These are phyloP conservation scores for Colletotrichum camelliae DNA, from an alignment of 2,329 filamentous ascomycete species.

Conservation along the genomic window DNA sequence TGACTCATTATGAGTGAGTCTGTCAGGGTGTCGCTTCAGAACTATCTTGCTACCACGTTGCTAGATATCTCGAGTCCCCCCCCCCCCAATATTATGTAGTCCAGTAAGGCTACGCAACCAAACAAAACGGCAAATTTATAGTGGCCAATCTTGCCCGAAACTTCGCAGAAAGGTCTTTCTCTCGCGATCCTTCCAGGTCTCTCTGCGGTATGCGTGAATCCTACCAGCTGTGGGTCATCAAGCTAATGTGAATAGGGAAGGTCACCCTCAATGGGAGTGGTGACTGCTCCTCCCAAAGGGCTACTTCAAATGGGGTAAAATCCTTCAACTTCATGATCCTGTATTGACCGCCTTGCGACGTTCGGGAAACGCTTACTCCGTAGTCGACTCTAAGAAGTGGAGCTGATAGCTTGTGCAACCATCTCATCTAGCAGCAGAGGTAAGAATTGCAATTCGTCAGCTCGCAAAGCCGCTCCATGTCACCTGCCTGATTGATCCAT, in stretches of 20 bases:
- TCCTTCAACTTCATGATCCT: neutral
- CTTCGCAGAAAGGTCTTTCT: neutral
- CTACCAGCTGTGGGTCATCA: neutral
- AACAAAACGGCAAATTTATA: neutral
- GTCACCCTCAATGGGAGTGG: neutral
- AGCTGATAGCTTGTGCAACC: neutral
- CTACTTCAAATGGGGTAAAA: neutral
- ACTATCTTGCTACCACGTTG: neutral
- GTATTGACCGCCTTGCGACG: neutral
- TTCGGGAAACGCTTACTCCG: neutral
- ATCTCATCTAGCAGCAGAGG: neutral
- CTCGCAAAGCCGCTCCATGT: neutral
- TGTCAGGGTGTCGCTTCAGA: neutral
- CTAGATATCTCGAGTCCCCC: neutral
- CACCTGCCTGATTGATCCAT: slow-evolving; percentile 12
- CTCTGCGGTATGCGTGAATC: neutral
- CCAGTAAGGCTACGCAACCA: neutral
- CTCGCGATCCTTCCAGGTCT: neutral
- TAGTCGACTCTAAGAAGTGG: neutral
- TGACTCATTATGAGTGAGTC: neutral
- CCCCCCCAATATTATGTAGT: neutral
- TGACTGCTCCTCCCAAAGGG: neutral
- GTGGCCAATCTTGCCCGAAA: too few relatives aligned
- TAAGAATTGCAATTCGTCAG: neutral
- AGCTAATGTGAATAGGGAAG: slow-evolving; percentile 15